These are phyloP conservation scores for Nymphaea thermarum DNA, from an alignment of 164 flowering plant species.

Conservation along the genomic window DNA sequence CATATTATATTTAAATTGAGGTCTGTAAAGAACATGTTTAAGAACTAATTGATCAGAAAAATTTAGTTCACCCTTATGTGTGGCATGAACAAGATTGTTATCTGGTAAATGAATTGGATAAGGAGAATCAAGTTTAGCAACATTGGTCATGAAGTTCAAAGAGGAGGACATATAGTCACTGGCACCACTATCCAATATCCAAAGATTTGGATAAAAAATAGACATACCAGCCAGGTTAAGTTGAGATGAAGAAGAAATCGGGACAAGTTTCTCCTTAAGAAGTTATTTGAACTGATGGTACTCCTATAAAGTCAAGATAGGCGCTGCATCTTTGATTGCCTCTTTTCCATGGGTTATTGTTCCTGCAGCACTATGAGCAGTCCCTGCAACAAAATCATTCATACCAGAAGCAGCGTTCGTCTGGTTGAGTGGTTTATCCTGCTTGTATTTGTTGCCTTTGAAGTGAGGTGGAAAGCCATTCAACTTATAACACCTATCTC, in stretches of 20 bases:
- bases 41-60: not conserved
- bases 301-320: too few relatives aligned
- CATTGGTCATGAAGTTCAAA: not conserved
- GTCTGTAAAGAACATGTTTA: not conserved
- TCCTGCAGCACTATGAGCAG: not conserved
- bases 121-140: not conserved
- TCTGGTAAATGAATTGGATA: not conserved
- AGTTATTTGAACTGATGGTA: not conserved
- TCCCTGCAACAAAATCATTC: not conserved
- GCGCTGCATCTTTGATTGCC: not conserved
- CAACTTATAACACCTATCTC: not conserved
- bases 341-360: not conserved
- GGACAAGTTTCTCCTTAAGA: not conserved
- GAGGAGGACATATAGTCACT: not conserved
- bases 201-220: not conserved
- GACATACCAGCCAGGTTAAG: not conserved
- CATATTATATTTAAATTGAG: not conserved
- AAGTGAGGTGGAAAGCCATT: not conserved
- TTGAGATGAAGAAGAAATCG: not conserved
- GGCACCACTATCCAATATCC: not conserved
- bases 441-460: too few relatives aligned
- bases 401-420: not conserved
- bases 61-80: not conserved
- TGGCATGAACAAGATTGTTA: not conserved
- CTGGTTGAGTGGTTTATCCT: too few relatives aligned